Evolutionary conservation across 768 basidiomycete species (phyloP), one percentile per base, ranked within the genome.

Genomic region (Russula ochroleuca): DNA sequence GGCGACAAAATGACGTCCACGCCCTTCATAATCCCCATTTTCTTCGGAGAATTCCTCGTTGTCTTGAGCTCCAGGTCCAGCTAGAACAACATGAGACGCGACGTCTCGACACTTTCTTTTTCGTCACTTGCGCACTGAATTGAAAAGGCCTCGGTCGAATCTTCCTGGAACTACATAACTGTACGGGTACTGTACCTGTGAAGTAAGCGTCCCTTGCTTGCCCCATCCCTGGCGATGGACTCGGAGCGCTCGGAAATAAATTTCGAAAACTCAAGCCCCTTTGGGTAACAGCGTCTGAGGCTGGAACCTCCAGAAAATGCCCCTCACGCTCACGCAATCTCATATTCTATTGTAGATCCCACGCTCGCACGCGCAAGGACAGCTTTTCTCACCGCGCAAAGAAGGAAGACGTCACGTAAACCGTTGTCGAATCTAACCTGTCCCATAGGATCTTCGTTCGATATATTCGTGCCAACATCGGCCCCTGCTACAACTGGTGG

Each of bases 391-490:
- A 38, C 17, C 33, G 35, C 19, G 4, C 35, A 10, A 47, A 48
- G 47, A 38, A 38, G 47, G 47, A 38, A 38, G 47, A 37, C 35
- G 47, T 31, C 40, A 21, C 41, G 38, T 17, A 37, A 60, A 31
- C 25, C 40, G n/a, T 52, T 47, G 49, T 60, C 40, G 37, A 21
- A 51, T 31, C 40, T 19, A 33, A 51, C 41, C 48, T 41, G 31
- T 35, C 21, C 13, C n/a, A 33, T 10, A 63, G 23, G 49, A 43
- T 51, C 62, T 43, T 45, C 49, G 56, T 57, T 52, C 48, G 56
- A 63, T 63, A 51, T 23, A 63, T 63, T 33, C 31, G 35, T 54
- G 25, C 19, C 51, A 37, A 2, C n/a, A 45, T 19, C n/a, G n/a
- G 43, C 43, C 43, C 3, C 45, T 6, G 10, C 45, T 47, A 47